These are phyloP conservation scores for Crithidia fasciculata DNA, from an alignment of 208 protist genomes.

Conservation along the genomic window DNA sequence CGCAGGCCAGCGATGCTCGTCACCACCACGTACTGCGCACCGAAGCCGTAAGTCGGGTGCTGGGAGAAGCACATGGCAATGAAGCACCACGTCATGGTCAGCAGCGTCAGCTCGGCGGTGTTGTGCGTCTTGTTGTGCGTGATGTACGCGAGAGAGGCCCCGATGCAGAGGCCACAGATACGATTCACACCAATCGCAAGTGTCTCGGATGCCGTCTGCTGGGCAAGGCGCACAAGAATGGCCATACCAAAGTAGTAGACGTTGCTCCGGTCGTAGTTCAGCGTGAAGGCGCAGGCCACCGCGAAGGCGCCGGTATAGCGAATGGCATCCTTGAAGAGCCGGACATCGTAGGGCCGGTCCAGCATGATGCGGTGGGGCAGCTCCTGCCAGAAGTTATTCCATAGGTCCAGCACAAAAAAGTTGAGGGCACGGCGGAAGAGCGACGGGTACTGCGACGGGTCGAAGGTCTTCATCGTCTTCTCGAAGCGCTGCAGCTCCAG, in stretches of 20 bases:
- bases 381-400: constrained; percentile 68
- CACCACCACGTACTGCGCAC: constrained; percentile 57
- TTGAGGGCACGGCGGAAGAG: constrained; percentile 41
- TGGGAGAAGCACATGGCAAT: constrained; percentile 48
- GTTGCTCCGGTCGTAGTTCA: constrained; percentile 56
- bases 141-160: constrained; percentile 55
- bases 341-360: constrained; percentile 65
- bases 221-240: constrained; percentile 65
- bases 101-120: constrained; percentile 29
- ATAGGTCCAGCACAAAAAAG: constrained; percentile 72
- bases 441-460: constrained; percentile 55
- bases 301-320: constrained; percentile 62
- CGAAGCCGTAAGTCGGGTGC: constrained; percentile 41
- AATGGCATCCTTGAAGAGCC: constrained; percentile 73
- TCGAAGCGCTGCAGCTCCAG: constrained; percentile 55
- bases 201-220: constrained; percentile 66
- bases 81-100: constrained; percentile 45
- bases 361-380: constrained; percentile 67
- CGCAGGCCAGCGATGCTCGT: constrained; percentile 44
- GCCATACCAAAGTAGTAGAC: constrained; percentile 79
- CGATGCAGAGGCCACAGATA: constrained; percentile 57
- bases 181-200: constrained; percentile 61
- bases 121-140: constrained; percentile 43
- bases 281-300: constrained; percentile 55
- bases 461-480: constrained; percentile 51